Base-by-base conservation (phyloP, 805 yeast genomes). In the Saccharomycopsis sp. region DNA sequence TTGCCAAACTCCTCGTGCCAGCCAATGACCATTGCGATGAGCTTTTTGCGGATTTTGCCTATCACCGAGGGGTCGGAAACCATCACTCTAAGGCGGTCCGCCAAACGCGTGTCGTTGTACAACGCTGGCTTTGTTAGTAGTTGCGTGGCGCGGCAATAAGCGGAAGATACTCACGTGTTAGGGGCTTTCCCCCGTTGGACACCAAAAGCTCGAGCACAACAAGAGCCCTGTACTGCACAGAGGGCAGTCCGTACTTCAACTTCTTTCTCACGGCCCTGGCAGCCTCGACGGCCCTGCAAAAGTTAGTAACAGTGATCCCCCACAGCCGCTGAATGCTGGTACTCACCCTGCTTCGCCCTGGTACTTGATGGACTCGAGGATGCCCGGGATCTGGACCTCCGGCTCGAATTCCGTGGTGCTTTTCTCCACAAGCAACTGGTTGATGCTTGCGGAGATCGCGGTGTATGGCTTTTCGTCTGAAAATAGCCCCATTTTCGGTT, bases 261-360 rank as follows among this genome's bases (percentile, higher is more conserved):
- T 84, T 83, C 75, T 94, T 94, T 54, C 99, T 79, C 21, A 94
- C 73, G 0, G 97, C 95, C 50, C 98, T 77, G 0, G 97, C 97
- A 1, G 95, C 92, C 69, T 94, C 99, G 14, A 44, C 40, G 3
- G 61, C 59, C 15, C 62, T 57, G 12, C 5, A 20, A n/a, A n/a
- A n/a, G n/a, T n/a, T n/a, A n/a, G n/a, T n/a, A n/a, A n/a, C n/a
- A n/a, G n/a, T n/a, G n/a, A n/a, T n/a, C n/a, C n/a, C n/a, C n/a
- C n/a, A n/a, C n/a, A n/a, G n/a, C n/a, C n/a, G n/a, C n/a, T n/a
- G n/a, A n/a, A 46, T 8, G 8, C 16, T n/a, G 20, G 8, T 18
- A 55, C 61, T 9, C 53, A 59, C 60, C 63, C 61, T 44, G 53
- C 54, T 12, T 21, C 41, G n/a, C 54, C 53, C 24, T 61, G 62